Evolutionary conservation across 495 filamentous ascomycete genomes (phyloP).

Genomic region (Bombardia bombarda): DNA sequence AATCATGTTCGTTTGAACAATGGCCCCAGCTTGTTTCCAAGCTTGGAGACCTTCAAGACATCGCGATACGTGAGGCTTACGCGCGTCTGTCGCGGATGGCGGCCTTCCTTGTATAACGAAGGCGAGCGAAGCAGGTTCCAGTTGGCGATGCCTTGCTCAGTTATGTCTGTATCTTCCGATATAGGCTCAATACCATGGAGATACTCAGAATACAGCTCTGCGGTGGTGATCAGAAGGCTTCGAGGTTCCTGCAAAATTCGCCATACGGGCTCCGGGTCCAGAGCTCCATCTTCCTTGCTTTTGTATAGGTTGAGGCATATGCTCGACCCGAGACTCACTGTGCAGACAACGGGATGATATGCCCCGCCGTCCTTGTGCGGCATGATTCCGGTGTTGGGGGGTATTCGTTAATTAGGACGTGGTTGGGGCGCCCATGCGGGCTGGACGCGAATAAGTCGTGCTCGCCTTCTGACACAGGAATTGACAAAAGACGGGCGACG

Average conservation of each 20-base stretch:
- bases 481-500: conserved; percentile 54
- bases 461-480: conserved; percentile 28
- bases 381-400: conserved; percentile 86
- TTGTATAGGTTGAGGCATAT: conserved; percentile 73
- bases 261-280: conserved; percentile 42
- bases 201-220: conserved; percentile 59
- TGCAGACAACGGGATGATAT: conserved; percentile 82
- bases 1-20: conserved; percentile 33
- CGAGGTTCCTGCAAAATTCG: conserved; percentile 82
- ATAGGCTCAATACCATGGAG: conserved; percentile 70
- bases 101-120: conserved; percentile 47
- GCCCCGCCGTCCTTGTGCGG: conserved; percentile 88
- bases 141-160: conserved; percentile 62
- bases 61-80: conserved; percentile 90
- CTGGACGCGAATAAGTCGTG: conserved; percentile 56
- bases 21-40: conserved; percentile 59
- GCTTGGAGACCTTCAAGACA: conserved; percentile 75
- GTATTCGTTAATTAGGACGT: conserved; percentile 93
- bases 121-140: conserved; percentile 68
- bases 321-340: conserved; percentile 71
- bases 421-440: conserved; percentile 74
- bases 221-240: conserved; percentile 68
- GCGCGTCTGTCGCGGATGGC: conserved; percentile 55
- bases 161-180: conserved; percentile 50
- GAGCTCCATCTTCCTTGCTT: conserved; percentile 47